Conservation (phyloP, 2,329 filamentous ascomycete species). For the Leptographium flavum region DNA sequence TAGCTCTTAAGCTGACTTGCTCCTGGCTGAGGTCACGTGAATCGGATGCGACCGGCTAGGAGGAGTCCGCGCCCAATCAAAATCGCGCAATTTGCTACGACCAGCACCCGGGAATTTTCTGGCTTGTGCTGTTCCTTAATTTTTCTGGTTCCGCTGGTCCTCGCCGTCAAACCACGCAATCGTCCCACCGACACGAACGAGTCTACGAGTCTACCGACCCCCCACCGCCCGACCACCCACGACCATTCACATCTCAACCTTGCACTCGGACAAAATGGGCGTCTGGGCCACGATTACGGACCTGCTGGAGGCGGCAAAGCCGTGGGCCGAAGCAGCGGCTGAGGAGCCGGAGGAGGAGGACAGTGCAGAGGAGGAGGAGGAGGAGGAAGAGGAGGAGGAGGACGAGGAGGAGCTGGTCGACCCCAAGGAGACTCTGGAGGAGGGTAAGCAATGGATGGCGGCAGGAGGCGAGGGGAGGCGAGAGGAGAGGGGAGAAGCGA, state of each 20-base stretch:
- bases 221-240: not conserved
- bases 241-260: not conserved
- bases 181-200: not conserved
- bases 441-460: constrained; percentile 42
- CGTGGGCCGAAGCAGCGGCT: constrained; percentile 48
- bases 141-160: not conserved
- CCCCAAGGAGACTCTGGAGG: constrained; percentile 75
- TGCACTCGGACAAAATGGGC: constrained; percentile 34
- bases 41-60: constrained; percentile 10
- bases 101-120: constrained; percentile 1
- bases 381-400: constrained; percentile 65
- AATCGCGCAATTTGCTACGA: constrained; percentile 11
- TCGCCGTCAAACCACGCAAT: not conserved
- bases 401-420: constrained; percentile 73
- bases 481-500: too few relatives aligned
- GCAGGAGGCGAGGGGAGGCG: not conserved
- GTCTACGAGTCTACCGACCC: not conserved
- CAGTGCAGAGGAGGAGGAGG: constrained; percentile 48
- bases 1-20: too few relatives aligned
- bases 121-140: not conserved
- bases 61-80: constrained; percentile 8
- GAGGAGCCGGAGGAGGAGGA: constrained; percentile 40
- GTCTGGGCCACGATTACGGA: constrained; percentile 52
- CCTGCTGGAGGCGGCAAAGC: constrained; percentile 49
- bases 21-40: constrained; percentile 12